Conservation (phyloP, 106 monocot species). For the Allium cepa region DNA sequence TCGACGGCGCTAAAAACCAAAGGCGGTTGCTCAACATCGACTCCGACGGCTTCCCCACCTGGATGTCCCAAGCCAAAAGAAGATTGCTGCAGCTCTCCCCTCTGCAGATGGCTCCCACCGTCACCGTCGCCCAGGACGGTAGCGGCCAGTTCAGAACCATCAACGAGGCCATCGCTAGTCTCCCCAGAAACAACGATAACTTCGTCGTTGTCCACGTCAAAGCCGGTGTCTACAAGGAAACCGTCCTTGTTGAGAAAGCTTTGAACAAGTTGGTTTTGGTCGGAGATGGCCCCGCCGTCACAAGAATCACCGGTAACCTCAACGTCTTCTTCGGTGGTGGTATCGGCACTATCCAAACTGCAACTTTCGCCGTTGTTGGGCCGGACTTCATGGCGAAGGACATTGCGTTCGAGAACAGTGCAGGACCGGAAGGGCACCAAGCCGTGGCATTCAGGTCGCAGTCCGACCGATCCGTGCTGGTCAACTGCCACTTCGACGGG, state of each 20-base stretch:
- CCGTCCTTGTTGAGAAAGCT: conserved; percentile 7
- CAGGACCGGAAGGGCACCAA: conserved; percentile 69
- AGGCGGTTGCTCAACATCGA: background rate
- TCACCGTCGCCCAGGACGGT: conserved; percentile 33
- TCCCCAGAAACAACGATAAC: conserved; percentile 10
- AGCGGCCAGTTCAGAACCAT: conserved; percentile 34
- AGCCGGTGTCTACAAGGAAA: conserved; percentile 26
- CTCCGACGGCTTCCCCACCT: conserved; percentile 6
- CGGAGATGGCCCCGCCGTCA: conserved; percentile 34
- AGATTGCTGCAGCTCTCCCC: conserved; percentile 15
- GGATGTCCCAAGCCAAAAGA: conserved; percentile 9
- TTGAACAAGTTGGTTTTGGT: conserved; percentile 25
- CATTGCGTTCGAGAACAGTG: conserved; percentile 58
- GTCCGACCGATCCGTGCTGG: conserved; percentile 36
- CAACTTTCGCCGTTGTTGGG: conserved; percentile 28
- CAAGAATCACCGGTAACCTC: conserved; percentile 22
- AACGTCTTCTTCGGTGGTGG: conserved; percentile 9
- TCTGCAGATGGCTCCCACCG: conserved; percentile 7
- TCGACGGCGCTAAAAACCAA: background rate
- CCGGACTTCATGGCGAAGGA: conserved; percentile 30
- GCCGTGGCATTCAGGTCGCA: conserved; percentile 68
- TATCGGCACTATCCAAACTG: conserved; percentile 27
- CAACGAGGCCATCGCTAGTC: conserved; percentile 2
- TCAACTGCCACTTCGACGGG: conserved; percentile 67
- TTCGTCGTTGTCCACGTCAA: conserved; percentile 26